Evolutionary conservation across 2,329 filamentous ascomycete genomes (phyloP), one percentile per base, ranked within the genome.

Genomic region (Falciphora oryzae): DNA sequence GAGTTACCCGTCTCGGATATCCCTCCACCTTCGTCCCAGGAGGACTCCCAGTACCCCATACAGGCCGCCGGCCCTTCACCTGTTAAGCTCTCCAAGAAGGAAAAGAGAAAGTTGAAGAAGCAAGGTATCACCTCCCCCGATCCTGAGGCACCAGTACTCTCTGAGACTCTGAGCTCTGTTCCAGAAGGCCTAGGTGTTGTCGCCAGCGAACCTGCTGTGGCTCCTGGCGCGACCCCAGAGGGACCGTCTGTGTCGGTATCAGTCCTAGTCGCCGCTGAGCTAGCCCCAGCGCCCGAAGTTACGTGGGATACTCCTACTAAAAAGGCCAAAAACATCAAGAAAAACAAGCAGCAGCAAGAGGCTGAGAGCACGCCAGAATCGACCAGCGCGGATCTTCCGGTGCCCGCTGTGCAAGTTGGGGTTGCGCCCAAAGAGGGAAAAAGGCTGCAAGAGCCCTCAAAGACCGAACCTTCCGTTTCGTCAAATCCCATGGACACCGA

Each of bases 241-340:
- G 44, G n/a, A 11, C n/a, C 8, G 18, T 53, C 44, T 11, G 44
- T 53, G 44, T 13, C 57, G 57, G 27, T 18, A n/a, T 28, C 25
- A 7, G 25, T 10, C 25, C 14, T 27, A 29, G 25, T 16, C 29
- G 22, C 25, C 57, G 22, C 29, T 58, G 27, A 58, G 57, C 27
- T 53, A 22, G 22, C 44, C 22, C 22, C 29, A 7, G 61, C n/a
- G 61, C 38, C 38, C 32, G 32, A 56, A 29, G 61, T 29, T 11
- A 38, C n/a, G 35, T 62, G 10, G 61, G 35, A 28, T 25, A 22
- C 61, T 50, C 25, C 61, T 60, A 65, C 67, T 63, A 74, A 74
- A 64, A 71, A 71, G 25, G 32, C 27, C 57, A 71, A 72, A 63
- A 76, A 75, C 65, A 69, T 70, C 58, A 75, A 75, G 68, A 74